Conservation (phyloP, 73 alveolate genomes). For the Breviolum minutum region DNA sequence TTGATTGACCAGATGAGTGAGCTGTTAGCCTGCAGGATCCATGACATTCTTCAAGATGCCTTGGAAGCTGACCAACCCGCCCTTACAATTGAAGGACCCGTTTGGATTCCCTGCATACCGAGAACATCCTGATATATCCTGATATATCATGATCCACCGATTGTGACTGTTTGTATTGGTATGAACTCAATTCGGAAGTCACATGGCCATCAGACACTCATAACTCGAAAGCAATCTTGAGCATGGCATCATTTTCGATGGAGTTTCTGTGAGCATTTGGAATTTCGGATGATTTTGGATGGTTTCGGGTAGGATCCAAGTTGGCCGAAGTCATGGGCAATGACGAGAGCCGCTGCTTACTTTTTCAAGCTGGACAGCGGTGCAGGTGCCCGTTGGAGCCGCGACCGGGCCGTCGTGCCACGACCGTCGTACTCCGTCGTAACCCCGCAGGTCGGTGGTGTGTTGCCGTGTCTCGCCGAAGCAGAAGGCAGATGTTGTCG, state of each 20-base stretch:
- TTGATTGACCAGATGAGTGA: background rate
- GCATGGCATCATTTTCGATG: too few species aligned
- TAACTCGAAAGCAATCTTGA: too few species aligned
- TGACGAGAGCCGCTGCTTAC: slow-evolving; percentile 3
- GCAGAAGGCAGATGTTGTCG: slow-evolving; percentile 92
- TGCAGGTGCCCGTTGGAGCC: slow-evolving; percentile 15
- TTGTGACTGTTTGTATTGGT: too few species aligned
- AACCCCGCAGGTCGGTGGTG: slow-evolving; percentile 38
- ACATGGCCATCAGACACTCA: too few species aligned
- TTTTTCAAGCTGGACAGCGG: slow-evolving; percentile 65
- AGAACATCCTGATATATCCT: too few species aligned
- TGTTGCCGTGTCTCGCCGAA: slow-evolving; percentile 93
- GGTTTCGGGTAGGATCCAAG: slow-evolving; percentile 5
- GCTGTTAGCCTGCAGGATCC: background rate
- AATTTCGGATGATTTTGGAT: background rate
- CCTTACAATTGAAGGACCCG: slow-evolving; percentile 1
- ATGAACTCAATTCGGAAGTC: too few species aligned
- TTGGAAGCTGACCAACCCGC: slow-evolving; percentile 13
- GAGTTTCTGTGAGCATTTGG: background rate
- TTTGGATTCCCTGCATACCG: too few species aligned
- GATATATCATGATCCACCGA: too few species aligned
- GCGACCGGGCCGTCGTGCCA: background rate
- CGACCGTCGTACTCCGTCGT: background rate
- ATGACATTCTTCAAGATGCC: slow-evolving; percentile 11
- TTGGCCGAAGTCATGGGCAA: slow-evolving; percentile 49